Evolutionary conservation across 1,284 basidiomycete genomes (phyloP).

Genomic region (Fomitiporia mediterranea): DNA sequence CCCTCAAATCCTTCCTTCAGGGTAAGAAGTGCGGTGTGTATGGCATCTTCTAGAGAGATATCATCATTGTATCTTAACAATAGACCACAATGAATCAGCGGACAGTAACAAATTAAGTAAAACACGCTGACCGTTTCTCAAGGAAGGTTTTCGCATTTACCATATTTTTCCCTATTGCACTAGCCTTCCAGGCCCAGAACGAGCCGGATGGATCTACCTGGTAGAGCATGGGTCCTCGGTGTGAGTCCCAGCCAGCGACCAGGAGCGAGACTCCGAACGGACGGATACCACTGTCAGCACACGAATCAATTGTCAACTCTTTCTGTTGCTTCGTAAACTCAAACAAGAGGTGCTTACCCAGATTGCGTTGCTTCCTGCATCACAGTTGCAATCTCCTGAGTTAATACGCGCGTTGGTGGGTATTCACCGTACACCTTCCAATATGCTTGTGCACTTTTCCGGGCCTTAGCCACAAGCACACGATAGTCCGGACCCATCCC

Average conservation of each 20-base stretch:
- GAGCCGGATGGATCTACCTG: slow-evolving; percentile 99
- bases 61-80: slow-evolving; percentile 92
- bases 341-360: slow-evolving; percentile 57
- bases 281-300: slow-evolving; percentile 80
- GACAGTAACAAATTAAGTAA: slow-evolving; percentile 20
- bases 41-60: slow-evolving; percentile 97
- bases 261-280: slow-evolving; percentile 97
- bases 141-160: slow-evolving; percentile 98
- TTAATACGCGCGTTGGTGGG: slow-evolving; percentile 94
- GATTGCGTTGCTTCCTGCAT: slow-evolving; percentile 99
- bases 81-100: slow-evolving; percentile 9
- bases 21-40: slow-evolving; percentile 97
- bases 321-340: background rate
- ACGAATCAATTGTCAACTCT: background rate
- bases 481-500: slow-evolving; percentile 99
- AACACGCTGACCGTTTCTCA: slow-evolving; percentile 80
- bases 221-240: slow-evolving; percentile 90
- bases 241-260: slow-evolving; percentile 93
- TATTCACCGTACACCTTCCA: slow-evolving; percentile 99
- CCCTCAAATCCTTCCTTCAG: slow-evolving; percentile 99
- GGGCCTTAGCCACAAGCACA: slow-evolving; percentile 87
- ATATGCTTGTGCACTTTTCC: slow-evolving; percentile 97
- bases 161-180: slow-evolving; percentile 99
- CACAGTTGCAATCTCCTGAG: slow-evolving; percentile 94
- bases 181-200: slow-evolving; percentile 99